Conservation (phyloP, 148 eudicot species). For the Cornus suecica region DNA sequence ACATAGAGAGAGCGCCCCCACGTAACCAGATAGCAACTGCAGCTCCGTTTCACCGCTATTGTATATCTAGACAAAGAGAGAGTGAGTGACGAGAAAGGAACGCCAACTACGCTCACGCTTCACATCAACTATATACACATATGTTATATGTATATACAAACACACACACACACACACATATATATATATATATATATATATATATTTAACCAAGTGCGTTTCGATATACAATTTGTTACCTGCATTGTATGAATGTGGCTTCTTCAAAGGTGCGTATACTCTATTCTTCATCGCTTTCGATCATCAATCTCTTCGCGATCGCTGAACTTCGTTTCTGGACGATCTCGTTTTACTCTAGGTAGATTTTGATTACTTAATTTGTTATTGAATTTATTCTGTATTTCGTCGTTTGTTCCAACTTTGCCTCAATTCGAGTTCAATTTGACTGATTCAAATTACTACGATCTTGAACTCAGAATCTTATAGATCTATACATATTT, state of each 20-base stretch:
- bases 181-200: neutral
- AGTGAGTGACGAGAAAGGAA: neutral
- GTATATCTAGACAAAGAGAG: slow-evolving; percentile 7
- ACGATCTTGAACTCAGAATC: slow-evolving; percentile 7
- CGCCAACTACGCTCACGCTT: slow-evolving; percentile 7
- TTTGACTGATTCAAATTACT: slow-evolving; percentile 9
- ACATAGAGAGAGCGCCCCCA: neutral
- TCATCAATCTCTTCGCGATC: neutral
- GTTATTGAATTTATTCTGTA: slow-evolving; percentile 3
- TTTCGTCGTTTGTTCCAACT: neutral
- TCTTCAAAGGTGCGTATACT: neutral
- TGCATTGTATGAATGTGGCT: slow-evolving; percentile 6
- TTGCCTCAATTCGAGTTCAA: neutral
- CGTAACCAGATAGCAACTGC: neutral
- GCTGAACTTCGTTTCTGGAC: neutral
- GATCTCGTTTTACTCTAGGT: neutral
- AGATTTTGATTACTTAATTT: neutral
- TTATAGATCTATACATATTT: slow-evolving; percentile 10
- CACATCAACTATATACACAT: neutral
- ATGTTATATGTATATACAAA: too few species aligned
- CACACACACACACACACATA: too few species aligned
- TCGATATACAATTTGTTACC: neutral
- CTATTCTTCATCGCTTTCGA: neutral
- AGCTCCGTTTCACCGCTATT: slow-evolving; percentile 9
- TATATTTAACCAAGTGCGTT: too few species aligned